Conservation (phyloP, 1,284 basidiomycete genomes). For the Wolfiporia cocos region DNA sequence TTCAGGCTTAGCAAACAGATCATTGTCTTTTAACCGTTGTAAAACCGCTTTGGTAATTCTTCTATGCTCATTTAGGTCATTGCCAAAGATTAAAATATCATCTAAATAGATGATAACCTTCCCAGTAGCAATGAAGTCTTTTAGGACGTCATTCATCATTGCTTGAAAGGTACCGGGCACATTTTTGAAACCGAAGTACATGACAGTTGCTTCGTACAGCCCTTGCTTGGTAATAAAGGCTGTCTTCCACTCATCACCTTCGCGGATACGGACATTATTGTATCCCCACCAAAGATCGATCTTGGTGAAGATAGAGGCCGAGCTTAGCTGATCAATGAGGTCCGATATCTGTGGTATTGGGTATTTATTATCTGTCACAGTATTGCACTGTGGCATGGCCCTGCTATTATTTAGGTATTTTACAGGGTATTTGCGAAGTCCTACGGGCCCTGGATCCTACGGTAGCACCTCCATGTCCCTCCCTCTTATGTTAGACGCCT, state of each 20-base stretch:
- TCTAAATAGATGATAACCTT: slow-evolving; percentile 23
- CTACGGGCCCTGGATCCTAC: too few relatives aligned
- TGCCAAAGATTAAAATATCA: slow-evolving; percentile 20
- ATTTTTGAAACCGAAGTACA: slow-evolving; percentile 31
- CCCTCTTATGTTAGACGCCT: too few relatives aligned
- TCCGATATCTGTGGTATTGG: slow-evolving; percentile 6
- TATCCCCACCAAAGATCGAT: slow-evolving; percentile 10
- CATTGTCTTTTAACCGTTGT: slow-evolving; percentile 20
- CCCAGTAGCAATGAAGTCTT: slow-evolving; percentile 15
- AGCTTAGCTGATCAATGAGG: slow-evolving; percentile 4
- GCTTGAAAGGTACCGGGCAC: slow-evolving; percentile 28
- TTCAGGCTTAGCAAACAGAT: slow-evolving; percentile 25
- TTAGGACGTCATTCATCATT: slow-evolving; percentile 14
- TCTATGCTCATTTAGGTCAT: slow-evolving; percentile 9
- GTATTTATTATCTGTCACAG: too few relatives aligned
- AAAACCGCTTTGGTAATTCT: slow-evolving; percentile 25
- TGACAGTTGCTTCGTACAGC: slow-evolving; percentile 23
- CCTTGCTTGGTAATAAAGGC: slow-evolving; percentile 14
- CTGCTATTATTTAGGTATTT: too few relatives aligned
- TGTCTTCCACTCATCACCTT: slow-evolving; percentile 13
- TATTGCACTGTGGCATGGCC: too few relatives aligned
- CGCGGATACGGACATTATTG: slow-evolving; percentile 11
- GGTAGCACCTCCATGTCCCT: too few relatives aligned
- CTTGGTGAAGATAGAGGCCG: slow-evolving; percentile 7
- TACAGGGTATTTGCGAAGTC: too few relatives aligned